Evolutionary conservation across 768 basidiomycete genomes (phyloP).

Genomic region (Lentinus tigrinus): DNA sequence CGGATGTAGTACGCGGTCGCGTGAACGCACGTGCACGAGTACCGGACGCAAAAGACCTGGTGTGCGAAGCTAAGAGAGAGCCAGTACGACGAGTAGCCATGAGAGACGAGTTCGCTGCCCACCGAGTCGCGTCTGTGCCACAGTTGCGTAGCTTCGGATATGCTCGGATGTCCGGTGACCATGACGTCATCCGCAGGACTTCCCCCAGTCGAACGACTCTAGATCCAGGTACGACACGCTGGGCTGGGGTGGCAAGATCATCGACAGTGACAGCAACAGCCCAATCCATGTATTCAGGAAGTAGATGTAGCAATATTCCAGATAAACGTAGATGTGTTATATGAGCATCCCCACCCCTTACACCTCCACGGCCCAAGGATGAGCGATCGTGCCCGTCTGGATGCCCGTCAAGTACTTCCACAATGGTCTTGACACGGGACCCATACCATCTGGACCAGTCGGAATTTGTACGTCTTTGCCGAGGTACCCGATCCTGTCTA

Average conservation of each 20-base stretch:
- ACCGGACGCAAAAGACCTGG: neutral
- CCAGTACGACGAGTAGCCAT: neutral
- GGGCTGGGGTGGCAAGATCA: too few species aligned
- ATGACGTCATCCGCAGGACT: neutral
- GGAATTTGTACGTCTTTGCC: slow-evolving; percentile 54
- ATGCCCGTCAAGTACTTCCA: slow-evolving; percentile 54
- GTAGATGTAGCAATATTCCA: neutral
- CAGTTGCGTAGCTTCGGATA: too few species aligned
- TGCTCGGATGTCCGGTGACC: too few species aligned
- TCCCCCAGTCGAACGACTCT: too few species aligned
- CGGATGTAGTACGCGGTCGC: neutral
- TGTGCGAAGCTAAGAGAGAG: neutral
- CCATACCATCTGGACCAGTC: slow-evolving; percentile 72
- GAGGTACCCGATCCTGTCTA: slow-evolving; percentile 57
- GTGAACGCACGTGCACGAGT: neutral
- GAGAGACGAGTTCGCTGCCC: neutral
- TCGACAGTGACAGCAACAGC: neutral
- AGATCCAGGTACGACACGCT: too few species aligned
- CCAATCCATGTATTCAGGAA: neutral
- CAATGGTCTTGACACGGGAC: slow-evolving; percentile 54
- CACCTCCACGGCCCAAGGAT: slow-evolving; percentile 75
- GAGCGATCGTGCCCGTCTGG: slow-evolving; percentile 71
- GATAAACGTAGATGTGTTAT: too few species aligned
- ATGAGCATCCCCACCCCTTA: neutral
- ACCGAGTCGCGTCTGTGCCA: too few species aligned